These are phyloP conservation scores for Capsicum rhomboideum DNA, from an alignment of 257 asterid species.

Conservation along the genomic window DNA sequence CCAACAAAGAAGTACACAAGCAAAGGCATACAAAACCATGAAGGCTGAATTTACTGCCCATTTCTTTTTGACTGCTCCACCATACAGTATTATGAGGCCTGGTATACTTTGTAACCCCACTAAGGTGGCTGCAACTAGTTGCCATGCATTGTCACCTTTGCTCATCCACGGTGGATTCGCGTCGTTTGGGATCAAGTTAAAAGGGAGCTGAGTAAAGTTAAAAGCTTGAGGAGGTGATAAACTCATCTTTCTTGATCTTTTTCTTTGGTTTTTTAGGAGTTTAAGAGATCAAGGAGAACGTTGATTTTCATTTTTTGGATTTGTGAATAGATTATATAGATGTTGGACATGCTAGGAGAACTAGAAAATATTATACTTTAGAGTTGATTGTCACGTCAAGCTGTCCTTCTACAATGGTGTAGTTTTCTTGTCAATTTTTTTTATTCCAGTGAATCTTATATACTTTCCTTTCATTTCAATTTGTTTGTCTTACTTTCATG, in stretches of 20 bases:
- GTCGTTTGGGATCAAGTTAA: conserved; percentile 10
- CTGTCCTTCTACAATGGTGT: conserved; percentile 14
- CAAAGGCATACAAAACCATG: conserved; percentile 68
- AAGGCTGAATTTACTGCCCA: conserved; percentile 77
- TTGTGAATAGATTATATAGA: background rate
- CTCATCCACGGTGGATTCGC: conserved; percentile 50
- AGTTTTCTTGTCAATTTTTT: conserved; percentile 8
- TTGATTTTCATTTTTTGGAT: background rate
- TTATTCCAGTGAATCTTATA: background rate
- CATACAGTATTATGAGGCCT: conserved; percentile 54
- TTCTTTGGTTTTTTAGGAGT: background rate
- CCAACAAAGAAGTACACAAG: conserved; percentile 56
- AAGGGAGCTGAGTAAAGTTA: conserved; percentile 14
- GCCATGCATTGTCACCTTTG: conserved; percentile 75
- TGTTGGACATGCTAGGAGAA: background rate
- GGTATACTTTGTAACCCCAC: conserved; percentile 64
- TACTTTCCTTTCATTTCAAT: too few species aligned
- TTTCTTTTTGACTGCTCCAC: conserved; percentile 63
- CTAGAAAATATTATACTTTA: background rate
- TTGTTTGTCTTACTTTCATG: too few species aligned
- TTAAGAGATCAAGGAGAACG: background rate
- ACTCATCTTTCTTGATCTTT: background rate
- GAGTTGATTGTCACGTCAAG: conserved; percentile 36
- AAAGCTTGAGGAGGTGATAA: background rate
- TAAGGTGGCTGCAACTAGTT: conserved; percentile 50